Evolutionary conservation across 2,329 filamentous ascomycete species (phyloP), one percentile per base, ranked within the genome.

Genomic region (Exophiala mesophila): DNA sequence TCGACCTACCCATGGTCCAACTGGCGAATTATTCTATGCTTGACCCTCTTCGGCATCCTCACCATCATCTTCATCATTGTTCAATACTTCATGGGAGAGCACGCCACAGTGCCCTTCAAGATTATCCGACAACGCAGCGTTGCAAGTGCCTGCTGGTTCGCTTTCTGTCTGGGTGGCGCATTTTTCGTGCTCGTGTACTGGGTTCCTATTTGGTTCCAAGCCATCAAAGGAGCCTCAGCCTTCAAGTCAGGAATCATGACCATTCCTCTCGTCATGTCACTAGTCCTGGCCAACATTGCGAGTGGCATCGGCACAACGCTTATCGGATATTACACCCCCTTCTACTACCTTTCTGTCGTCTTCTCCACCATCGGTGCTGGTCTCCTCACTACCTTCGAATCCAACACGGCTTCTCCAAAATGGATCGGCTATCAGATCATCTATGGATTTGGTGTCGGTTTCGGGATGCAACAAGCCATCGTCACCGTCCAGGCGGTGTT

Each of bases 101-200:
- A 64, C 34, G 74, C 68, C 2, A 72, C 70, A 4, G 57, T 77
- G 8, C 74, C 73, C 10, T 70, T 70, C 26, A 60, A 68, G 8
- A 64, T 78, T 30, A 65, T 76, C 49, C 67, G 61, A 36, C 65
- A 73, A 51, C 64, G 72, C 12, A 66, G 59, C 23, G 59, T 69
- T 23, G 52, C 60, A 2, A 44, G 57, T 17, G 57, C 59, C 12
- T 41, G 54, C 2, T 57, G 57, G 38, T 68, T 61, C 50, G 53
- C 56, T 3, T 57, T 63, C 26, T 63, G 68, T 30, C 60, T 65
- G 16, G 61, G 61, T 16, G 63, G 56, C 3, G 57, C 57, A 10
- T 63, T 70, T 48, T 60, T 64, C 28, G 61, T 67, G 29, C 52
- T 69, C 32, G 53, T 68, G 12, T 69, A 64, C 33, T 68, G 64